Conservation (phyloP, 2,329 filamentous ascomycete species). For the Colletotrichum trifolii region DNA sequence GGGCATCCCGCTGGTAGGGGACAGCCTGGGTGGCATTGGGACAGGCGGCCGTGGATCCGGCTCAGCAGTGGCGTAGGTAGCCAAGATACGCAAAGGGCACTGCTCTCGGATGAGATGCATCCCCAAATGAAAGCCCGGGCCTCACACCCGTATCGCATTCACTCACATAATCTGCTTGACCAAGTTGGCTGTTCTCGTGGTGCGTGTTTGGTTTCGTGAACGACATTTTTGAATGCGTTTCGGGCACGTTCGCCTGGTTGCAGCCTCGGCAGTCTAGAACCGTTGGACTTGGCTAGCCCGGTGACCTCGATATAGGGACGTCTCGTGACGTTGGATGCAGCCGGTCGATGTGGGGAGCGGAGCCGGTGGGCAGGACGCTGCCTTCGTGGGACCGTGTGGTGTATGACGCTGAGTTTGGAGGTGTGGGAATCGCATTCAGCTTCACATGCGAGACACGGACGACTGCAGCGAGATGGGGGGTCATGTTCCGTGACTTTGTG, state of each 20-base stretch:
- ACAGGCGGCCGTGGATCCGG: conserved; percentile 11
- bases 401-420: not conserved
- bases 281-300: conserved; percentile 16
- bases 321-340: conserved; percentile 33
- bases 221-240: not conserved
- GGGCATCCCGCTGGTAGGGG: conserved; percentile 14
- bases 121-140: conserved; percentile 17
- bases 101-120: not conserved
- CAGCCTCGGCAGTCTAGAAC: conserved; percentile 23
- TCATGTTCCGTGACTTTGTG: not conserved
- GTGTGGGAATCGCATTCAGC: conserved; percentile 27
- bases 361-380: not conserved
- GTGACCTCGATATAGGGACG: not conserved
- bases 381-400: not conserved
- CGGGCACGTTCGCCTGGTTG: conserved; percentile 9
- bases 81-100: conserved; percentile 15
- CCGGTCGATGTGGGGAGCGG: conserved; percentile 14
- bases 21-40: conserved; percentile 18
- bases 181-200: not conserved
- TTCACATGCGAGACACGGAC: conserved; percentile 34
- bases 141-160: conserved; percentile 6
- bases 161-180: not conserved
- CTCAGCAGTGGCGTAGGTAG: conserved; percentile 10
- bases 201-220: conserved; percentile 14
- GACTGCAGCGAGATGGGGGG: not conserved